These are phyloP conservation scores for Mycena sanguinolenta DNA, from an alignment of 768 basidiomycete species.

Conservation along the genomic window DNA sequence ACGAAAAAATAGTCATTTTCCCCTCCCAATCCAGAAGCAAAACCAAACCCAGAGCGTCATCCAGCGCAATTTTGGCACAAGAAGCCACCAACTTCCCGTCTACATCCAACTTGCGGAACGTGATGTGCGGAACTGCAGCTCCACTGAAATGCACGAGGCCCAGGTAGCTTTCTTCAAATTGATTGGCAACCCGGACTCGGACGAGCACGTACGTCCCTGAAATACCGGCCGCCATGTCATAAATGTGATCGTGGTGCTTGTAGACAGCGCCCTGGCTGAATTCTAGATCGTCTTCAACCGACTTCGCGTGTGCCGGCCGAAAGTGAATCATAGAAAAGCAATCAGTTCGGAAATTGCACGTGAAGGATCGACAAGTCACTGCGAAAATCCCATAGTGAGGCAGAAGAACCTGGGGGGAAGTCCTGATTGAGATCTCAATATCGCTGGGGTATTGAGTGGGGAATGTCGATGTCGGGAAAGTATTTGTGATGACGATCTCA, in stretches of 20 bases:
- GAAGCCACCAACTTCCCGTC: not conserved
- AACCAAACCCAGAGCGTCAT: slow-evolving; percentile 5
- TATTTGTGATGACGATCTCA: too few relatives aligned
- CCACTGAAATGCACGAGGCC: not conserved
- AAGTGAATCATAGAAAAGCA: too few relatives aligned
- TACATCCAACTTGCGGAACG: not conserved
- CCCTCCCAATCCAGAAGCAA: not conserved
- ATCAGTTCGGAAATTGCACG: too few relatives aligned
- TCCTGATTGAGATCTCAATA: too few relatives aligned
- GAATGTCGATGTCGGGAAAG: too few relatives aligned
- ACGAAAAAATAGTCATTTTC: not conserved
- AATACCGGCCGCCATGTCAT: not conserved
- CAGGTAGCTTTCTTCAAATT: not conserved
- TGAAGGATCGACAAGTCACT: too few relatives aligned
- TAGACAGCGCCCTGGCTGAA: not conserved
- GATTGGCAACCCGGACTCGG: too few relatives aligned
- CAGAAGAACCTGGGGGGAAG: too few relatives aligned
- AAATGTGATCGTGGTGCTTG: not conserved
- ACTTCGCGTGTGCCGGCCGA: not conserved
- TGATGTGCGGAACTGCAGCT: not conserved
- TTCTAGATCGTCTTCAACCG: not conserved
- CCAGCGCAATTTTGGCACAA: not conserved
- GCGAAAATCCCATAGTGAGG: too few relatives aligned
- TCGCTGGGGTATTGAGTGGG: too few relatives aligned
- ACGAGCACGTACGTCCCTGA: not conserved